phyloP scores from a whole-genome alignment of 371 early-diverging fungal genomes.

The Smittium mucronatum region DNA sequence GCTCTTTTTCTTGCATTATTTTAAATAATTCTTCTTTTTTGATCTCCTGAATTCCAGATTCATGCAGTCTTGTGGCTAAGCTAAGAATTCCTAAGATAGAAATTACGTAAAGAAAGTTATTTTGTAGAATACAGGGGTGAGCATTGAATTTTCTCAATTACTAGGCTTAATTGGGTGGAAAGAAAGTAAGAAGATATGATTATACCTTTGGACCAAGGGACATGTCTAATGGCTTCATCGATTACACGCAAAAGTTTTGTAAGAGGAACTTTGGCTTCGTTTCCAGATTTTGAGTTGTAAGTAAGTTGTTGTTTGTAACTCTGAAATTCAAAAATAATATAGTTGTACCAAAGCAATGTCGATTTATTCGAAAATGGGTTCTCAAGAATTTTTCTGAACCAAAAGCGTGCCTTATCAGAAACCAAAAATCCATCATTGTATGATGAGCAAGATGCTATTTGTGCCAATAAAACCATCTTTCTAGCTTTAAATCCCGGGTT shows the following conservation, averaged over 20 bases:
- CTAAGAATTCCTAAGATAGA: not conserved
- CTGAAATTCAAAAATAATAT: not conserved
- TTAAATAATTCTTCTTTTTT: not conserved
- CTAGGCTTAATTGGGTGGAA: too few relatives aligned
- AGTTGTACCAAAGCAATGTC: not conserved
- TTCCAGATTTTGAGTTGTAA: not conserved
- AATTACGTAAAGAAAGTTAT: too few relatives aligned
- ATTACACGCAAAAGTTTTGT: not conserved
- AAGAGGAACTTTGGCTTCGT: not conserved
- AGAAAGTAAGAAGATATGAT: not conserved
- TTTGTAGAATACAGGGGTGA: too few relatives aligned
- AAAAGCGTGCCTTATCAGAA: not conserved
- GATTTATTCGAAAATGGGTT: not conserved
- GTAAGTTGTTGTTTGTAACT: too few relatives aligned
- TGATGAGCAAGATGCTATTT: not conserved
- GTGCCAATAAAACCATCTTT: not conserved
- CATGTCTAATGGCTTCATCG: not conserved
- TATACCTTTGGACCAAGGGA: slow-evolving; percentile 1
- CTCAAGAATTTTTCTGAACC: not conserved
- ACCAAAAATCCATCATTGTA: not conserved
- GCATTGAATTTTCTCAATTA: too few relatives aligned
- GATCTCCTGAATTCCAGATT: not conserved
- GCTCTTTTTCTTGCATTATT: slow-evolving; percentile 4
- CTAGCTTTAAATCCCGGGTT: not conserved
- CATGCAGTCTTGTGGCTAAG: not conserved